Conservation (phyloP, 805 yeast species). For the Kregervanrija fluxuum region DNA sequence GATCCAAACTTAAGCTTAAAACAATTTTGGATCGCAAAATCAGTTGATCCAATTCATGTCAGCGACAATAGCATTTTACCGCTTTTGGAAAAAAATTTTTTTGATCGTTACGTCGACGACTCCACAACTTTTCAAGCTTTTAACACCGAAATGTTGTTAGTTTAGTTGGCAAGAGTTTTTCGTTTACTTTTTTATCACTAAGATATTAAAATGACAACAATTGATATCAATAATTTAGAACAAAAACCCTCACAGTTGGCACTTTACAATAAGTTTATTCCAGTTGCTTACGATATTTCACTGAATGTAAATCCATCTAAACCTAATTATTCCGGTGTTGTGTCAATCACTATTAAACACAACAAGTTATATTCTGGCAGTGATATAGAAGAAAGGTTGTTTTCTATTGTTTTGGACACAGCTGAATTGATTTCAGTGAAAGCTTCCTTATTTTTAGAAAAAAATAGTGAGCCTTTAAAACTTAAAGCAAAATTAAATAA, state of each 20-base stretch:
- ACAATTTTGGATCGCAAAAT: no score
- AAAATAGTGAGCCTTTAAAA: slow-evolving; percentile 5
- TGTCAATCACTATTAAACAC: slow-evolving; percentile 29
- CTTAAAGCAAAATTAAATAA: slow-evolving; percentile 30
- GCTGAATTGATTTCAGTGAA: slow-evolving; percentile 34
- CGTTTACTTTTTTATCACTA: background rate
- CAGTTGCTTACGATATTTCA: slow-evolving; percentile 31
- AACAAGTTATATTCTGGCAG: slow-evolving; percentile 9
- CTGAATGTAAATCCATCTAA: slow-evolving; percentile 32
- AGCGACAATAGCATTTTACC: no score
- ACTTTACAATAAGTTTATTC: slow-evolving; percentile 30
- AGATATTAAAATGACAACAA: background rate
- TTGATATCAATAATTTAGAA: background rate
- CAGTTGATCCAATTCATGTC: no score
- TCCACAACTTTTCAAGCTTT: no score
- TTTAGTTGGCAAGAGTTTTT: background rate
- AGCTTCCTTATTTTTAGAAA: slow-evolving; percentile 22
- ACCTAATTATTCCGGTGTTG: slow-evolving; percentile 39
- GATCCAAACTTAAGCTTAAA: no score
- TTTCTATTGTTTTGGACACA: slow-evolving; percentile 32
- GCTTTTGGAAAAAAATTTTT: no score
- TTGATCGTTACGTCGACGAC: no score
- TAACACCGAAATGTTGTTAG: no score
- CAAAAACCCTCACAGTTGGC: slow-evolving; percentile 13
- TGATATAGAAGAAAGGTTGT: slow-evolving; percentile 4